These are phyloP conservation scores for Hanseniaspora occidentalis DNA, from an alignment of 805 yeast species.

Conservation along the genomic window DNA sequence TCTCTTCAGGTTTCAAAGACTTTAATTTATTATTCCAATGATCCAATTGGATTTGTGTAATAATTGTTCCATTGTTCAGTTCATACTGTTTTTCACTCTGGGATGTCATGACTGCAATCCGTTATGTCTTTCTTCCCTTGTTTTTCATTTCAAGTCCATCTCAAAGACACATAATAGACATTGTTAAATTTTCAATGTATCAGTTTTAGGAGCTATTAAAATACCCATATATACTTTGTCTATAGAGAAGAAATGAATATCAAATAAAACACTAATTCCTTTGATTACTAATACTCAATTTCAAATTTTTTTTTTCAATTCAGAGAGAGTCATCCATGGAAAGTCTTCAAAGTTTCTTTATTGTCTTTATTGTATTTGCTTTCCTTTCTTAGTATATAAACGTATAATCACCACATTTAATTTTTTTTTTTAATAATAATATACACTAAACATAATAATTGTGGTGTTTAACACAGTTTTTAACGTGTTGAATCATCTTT, in stretches of 20 bases:
- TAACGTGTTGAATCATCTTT: no score
- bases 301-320: neutral
- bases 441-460: no score
- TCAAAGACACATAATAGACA: neutral
- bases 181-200: neutral
- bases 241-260: no score
- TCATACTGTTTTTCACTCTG: conserved; percentile 5
- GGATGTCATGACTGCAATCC: neutral
- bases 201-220: neutral
- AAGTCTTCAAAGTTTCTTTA: no score
- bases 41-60: conserved; percentile 43
- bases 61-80: conserved; percentile 22
- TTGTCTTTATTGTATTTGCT: no score
- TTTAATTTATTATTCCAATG: conserved; percentile 54
- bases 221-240: neutral
- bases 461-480: no score
- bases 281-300: no score
- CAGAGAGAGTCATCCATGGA: neutral
- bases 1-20: conserved; percentile 48
- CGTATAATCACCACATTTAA: no score
- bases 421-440: no score
- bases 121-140: neutral
- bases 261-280: no score
- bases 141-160: neutral
- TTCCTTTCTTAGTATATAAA: no score